Evolutionary conservation across 345 rosid species (phyloP), one percentile per base, ranked within the genome.

Genomic region (Rhodamnia argentea): DNA sequence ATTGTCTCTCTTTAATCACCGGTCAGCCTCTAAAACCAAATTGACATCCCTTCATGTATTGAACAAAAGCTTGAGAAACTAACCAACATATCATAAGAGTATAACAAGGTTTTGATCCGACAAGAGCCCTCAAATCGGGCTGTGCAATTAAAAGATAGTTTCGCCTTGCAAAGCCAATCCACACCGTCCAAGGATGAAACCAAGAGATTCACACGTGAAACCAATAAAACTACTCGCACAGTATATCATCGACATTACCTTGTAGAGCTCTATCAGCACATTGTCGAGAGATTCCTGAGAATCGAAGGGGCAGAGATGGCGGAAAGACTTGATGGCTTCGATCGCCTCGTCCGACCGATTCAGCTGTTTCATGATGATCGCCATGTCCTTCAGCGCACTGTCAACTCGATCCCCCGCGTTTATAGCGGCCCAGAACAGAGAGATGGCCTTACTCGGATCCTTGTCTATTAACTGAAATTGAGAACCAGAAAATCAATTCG

Each of bases 271-370:
- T 52, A 97, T 92, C 50, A 96, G 98, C 86, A 97, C 96, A 27
- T 96, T 97, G 62, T 97, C 99, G 3, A 97, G 96, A 3, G 99
- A 95, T 14, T 94, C 98, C 85, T 96, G 99, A 0, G 99, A 94
- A 42, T 92, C 92, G 32, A 88, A 94, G 37, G 98, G 93, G 89
- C 99, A 97, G 82, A 90, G 98, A 6, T 90, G 85, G 52, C 99
- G 89, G 51, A 97, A 96, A 6, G 99, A 96, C 86, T 93, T 94
- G 88, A 97, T 87, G 23, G 98, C 99, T 92, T 97, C 98, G 7
- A 97, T 94, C 82, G 99, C 99, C 90, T 97, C 98, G 60, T 94
- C 96, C 1, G 93, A 84, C 86, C 98, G 86, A 85, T 94, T 92
- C 3, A 96, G 86, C 87, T 97, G 98, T 90, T 95, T 95, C 98